Evolutionary conservation across 2,329 filamentous ascomycete species (phyloP).

Genomic region (Volutella citrinella): DNA sequence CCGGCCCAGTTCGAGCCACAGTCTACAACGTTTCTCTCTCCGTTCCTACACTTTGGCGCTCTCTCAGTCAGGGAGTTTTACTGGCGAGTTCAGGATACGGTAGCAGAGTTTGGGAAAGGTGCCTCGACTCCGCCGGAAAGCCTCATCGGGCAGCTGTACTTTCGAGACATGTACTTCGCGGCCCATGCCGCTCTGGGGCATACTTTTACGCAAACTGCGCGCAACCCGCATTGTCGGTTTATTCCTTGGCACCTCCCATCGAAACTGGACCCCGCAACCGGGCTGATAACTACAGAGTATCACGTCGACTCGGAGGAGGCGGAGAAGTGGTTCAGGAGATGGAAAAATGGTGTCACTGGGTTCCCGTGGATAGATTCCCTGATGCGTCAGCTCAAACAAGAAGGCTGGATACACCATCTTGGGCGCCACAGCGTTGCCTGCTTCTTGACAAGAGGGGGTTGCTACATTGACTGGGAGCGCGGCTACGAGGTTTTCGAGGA

Average conservation of each 20-base stretch:
- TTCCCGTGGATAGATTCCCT: constrained; percentile 80
- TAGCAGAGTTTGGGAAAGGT: constrained; percentile 52
- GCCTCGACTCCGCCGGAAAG: constrained; percentile 65
- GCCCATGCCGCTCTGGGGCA: constrained; percentile 68
- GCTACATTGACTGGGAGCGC: constrained; percentile 76
- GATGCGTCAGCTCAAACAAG: constrained; percentile 68
- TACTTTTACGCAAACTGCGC: constrained; percentile 60
- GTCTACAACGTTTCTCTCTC: constrained; percentile 70
- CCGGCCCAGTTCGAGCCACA: constrained; percentile 72
- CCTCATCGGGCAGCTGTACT: constrained; percentile 69
- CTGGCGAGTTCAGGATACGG: constrained; percentile 64
- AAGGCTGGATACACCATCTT: constrained; percentile 80
- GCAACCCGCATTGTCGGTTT: constrained; percentile 68
- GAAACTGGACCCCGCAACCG: constrained; percentile 43
- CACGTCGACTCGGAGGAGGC: constrained; percentile 60
- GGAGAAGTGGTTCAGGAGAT: constrained; percentile 65
- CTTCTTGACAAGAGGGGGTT: constrained; percentile 76
- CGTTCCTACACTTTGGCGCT: constrained; percentile 71
- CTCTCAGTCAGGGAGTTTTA: constrained; percentile 71
- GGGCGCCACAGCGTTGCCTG: constrained; percentile 76
- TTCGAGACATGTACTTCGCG: constrained; percentile 81
- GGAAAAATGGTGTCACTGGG: constrained; percentile 66
- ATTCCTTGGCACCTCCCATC: constrained; percentile 76
- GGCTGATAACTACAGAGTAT: constrained; percentile 56
- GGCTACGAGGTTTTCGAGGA: constrained; percentile 78